Evolutionary conservation across 495 filamentous ascomycete species (phyloP).

Genomic region (Daldinia bambusicola): DNA sequence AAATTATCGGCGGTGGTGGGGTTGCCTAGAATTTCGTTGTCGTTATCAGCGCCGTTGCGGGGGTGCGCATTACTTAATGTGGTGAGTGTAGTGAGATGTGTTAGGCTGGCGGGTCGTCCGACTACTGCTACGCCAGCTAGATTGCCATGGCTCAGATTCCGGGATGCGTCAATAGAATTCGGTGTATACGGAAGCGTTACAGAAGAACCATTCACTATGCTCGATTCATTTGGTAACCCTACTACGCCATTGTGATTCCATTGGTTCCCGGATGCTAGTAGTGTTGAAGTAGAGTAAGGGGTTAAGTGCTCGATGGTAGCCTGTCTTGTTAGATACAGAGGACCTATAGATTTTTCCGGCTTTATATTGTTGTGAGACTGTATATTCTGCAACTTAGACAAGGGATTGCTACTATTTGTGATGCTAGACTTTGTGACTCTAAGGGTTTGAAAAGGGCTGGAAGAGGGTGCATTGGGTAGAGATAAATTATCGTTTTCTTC

Average conservation of each 20-base stretch:
- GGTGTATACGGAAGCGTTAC: slow-evolving; percentile 1
- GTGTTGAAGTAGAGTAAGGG: slow-evolving; percentile 13
- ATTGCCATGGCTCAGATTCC: background rate
- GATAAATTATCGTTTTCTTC: slow-evolving; percentile 6
- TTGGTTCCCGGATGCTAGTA: background rate
- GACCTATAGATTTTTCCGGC: background rate
- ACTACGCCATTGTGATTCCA: background rate
- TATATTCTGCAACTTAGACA: slow-evolving; percentile 5
- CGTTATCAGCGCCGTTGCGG: background rate
- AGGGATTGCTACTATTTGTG: background rate
- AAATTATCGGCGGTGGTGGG: background rate
- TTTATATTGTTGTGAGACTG: background rate
- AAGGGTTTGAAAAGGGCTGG: slow-evolving; percentile 27
- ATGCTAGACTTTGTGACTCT: slow-evolving; percentile 28
- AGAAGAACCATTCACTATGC: background rate
- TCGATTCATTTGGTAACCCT: background rate
- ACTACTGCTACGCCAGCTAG: background rate
- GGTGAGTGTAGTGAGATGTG: background rate
- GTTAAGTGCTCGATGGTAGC: slow-evolving; percentile 26
- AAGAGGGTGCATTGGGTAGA: slow-evolving; percentile 18
- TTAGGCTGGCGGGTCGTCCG: background rate
- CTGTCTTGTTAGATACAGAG: slow-evolving; percentile 9
- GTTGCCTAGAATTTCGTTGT: background rate
- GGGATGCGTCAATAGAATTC: background rate
- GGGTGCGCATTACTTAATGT: background rate